These are phyloP conservation scores for Saccharomycopsis crataegensis DNA, from an alignment of 1,139 yeast species.

Conservation along the genomic window DNA sequence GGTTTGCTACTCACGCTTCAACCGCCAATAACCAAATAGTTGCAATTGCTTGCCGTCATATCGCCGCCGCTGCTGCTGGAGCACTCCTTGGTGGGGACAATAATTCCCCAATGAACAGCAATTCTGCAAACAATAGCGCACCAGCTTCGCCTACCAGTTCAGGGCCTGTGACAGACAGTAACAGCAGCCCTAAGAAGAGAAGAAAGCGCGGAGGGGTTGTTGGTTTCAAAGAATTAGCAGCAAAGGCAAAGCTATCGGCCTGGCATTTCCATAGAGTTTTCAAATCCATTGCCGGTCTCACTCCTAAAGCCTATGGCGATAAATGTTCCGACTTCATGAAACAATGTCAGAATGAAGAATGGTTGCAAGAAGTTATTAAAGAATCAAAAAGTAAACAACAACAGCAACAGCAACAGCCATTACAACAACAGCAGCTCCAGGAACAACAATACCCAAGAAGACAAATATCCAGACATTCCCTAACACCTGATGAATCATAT, in stretches of 20 bases:
- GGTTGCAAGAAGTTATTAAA: not conserved
- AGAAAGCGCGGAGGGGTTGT: slow-evolving; percentile 81
- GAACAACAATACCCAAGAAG: not conserved
- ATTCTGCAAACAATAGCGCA: not conserved
- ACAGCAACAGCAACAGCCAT: not conserved
- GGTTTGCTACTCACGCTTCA: not conserved
- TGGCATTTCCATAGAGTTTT: slow-evolving; percentile 93
- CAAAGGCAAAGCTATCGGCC: slow-evolving; percentile 77
- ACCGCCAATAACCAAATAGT: slow-evolving; percentile 16
- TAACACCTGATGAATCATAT: not conserved
- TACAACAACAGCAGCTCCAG: not conserved
- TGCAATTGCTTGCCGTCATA: slow-evolving; percentile 65
- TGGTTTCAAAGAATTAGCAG: slow-evolving; percentile 84
- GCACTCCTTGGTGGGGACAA: slow-evolving; percentile 21
- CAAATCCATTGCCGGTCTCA: slow-evolving; percentile 75
- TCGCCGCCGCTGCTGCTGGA: slow-evolving; percentile 71
- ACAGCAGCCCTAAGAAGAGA: slow-evolving; percentile 30
- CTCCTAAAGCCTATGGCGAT: slow-evolving; percentile 87
- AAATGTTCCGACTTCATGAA: slow-evolving; percentile 71
- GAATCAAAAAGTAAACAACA: not conserved
- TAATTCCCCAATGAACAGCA: not conserved
- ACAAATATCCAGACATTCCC: not conserved
- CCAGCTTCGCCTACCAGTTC: not conserved
- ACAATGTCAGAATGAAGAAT: slow-evolving; percentile 5
- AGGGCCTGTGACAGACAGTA: not conserved